Percentiles rank a stretch among this genome's conserved stretches.
phyloP scores from a whole-genome alignment of 352 stramenopile genomes.

The Lagenidium sp. region DNA sequence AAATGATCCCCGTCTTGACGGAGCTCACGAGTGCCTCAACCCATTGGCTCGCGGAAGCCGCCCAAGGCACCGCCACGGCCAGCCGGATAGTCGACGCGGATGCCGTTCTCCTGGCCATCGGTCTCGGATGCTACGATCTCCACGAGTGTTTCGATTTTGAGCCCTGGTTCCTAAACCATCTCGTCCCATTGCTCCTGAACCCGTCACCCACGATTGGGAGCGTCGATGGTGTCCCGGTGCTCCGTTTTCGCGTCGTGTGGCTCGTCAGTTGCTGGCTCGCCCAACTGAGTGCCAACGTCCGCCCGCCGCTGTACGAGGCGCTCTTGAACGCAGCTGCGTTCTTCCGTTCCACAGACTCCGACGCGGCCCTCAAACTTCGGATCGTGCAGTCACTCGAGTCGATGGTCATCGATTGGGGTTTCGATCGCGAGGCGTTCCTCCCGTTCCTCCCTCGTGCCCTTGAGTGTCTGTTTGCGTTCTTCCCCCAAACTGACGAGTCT shows the following conservation, averaged over 20 bases:
- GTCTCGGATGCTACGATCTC: slow-evolving; percentile 78
- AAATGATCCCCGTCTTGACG: slow-evolving; percentile 61
- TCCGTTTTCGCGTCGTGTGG: slow-evolving; percentile 75
- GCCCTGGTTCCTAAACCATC: slow-evolving; percentile 66
- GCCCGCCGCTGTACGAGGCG: slow-evolving; percentile 71
- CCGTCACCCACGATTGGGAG: slow-evolving; percentile 19
- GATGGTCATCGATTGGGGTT: slow-evolving; percentile 80
- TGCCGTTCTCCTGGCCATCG: slow-evolving; percentile 71
- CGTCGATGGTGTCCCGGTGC: slow-evolving; percentile 43
- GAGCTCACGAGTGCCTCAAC: slow-evolving; percentile 50
- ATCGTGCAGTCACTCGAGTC: slow-evolving; percentile 71
- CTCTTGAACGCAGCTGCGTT: slow-evolving; percentile 37
- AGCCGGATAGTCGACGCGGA: slow-evolving; percentile 47
- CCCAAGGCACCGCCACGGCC: slow-evolving; percentile 1
- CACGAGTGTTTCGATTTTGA: slow-evolving; percentile 86
- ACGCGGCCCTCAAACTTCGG: slow-evolving; percentile 59
- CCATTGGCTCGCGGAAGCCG: slow-evolving; percentile 34
- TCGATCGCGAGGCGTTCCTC: slow-evolving; percentile 56
- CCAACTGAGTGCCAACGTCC: slow-evolving; percentile 57
- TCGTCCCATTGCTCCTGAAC: slow-evolving; percentile 60
- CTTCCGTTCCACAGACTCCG: slow-evolving; percentile 17
- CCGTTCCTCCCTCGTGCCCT: slow-evolving; percentile 55
- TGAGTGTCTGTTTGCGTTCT: slow-evolving; percentile 58
- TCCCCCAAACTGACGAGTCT: slow-evolving; percentile 44
- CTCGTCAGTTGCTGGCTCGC: slow-evolving; percentile 83